These are phyloP conservation scores for Trichosporon faecale DNA, from an alignment of 1,284 basidiomycete genomes.

Conservation along the genomic window DNA sequence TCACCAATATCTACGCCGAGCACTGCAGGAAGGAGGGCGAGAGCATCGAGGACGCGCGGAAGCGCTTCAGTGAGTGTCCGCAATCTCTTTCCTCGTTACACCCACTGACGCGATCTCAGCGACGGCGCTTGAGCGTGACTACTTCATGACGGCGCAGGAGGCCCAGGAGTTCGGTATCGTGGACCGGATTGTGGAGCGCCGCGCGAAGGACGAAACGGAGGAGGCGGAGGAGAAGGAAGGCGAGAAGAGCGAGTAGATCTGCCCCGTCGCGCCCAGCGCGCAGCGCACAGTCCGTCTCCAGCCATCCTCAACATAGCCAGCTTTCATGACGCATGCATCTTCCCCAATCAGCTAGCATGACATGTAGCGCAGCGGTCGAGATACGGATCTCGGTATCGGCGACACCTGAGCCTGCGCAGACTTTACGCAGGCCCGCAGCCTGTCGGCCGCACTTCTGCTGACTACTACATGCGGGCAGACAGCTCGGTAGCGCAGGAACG, in stretches of 20 bases:
- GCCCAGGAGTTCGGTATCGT: slow-evolving; percentile 85
- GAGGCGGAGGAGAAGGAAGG: slow-evolving; percentile 3
- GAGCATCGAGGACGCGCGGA: slow-evolving; percentile 61
- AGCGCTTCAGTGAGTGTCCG: slow-evolving; percentile 69
- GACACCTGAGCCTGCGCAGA: neutral
- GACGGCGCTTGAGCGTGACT: slow-evolving; percentile 82
- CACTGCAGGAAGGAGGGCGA: slow-evolving; percentile 67
- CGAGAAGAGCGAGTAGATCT: slow-evolving; percentile 13
- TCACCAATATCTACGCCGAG: slow-evolving; percentile 72
- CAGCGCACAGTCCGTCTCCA: neutral
- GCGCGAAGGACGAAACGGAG: slow-evolving; percentile 33
- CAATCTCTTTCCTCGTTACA: no score
- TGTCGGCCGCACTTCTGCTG: neutral
- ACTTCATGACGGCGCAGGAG: slow-evolving; percentile 88
- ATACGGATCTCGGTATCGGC: neutral
- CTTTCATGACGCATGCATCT: slow-evolving; percentile 2
- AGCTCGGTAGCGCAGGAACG: neutral
- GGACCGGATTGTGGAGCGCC: slow-evolving; percentile 72
- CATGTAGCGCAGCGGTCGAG: no score
- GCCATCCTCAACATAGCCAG: neutral
- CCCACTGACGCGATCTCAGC: slow-evolving; percentile 51
- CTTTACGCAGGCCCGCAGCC: neutral
- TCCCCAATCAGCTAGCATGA: neutral
- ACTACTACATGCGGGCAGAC: neutral
- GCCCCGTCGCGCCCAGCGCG: neutral